Evolutionary conservation across 2,329 filamentous ascomycete genomes (phyloP), one percentile per base, ranked within the genome.

Genomic region (Ophiostoma ulmi): DNA sequence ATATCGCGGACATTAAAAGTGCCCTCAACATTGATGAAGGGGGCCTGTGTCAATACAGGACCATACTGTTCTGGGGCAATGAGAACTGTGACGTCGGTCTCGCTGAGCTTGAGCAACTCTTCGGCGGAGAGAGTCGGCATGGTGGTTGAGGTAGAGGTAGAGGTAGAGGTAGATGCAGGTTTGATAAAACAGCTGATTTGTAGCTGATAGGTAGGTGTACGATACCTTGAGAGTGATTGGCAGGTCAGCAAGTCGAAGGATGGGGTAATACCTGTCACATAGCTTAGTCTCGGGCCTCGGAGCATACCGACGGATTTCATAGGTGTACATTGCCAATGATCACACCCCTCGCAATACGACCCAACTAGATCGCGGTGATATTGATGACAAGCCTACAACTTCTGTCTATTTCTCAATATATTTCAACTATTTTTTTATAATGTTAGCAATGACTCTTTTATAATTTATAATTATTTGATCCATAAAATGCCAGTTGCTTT

Each of bases 1-100:
- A 85, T 75, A 75, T 87, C 84, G 68, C 84, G 83, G 68, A 82
- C 77, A 78, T 86, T 86, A 79, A 86, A 82, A 38, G 84, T 82
- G 48, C 82, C 81, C 36, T 78, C 79, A 38, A 83, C 76, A 69
- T 77, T 75, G 72, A 85, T 74, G 75, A 87, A 86, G 8, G 84
- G 85, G 8, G 81, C 75, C n/a, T 77, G 75, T 10, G 76, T 74
- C 39, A 85, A 75, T 38, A 80, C 78, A 0, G 79, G 75, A 1
- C 75, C 72, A 69, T 83, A 79, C 39, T 77, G 69, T 26, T 79
- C 78, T 3, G 77, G 72, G 3, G 81, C 75, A 69, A 86, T 80
- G 55, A 80, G 77, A 3, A 76, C 72, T 61, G 75, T 75, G 48
- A 82, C 80, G 72, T 84, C 81, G 11, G 79, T 83, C 72, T 79